phyloP scores from a whole-genome alignment of 2,329 filamentous ascomycete genomes.

The Exophiala viscosa region DNA sequence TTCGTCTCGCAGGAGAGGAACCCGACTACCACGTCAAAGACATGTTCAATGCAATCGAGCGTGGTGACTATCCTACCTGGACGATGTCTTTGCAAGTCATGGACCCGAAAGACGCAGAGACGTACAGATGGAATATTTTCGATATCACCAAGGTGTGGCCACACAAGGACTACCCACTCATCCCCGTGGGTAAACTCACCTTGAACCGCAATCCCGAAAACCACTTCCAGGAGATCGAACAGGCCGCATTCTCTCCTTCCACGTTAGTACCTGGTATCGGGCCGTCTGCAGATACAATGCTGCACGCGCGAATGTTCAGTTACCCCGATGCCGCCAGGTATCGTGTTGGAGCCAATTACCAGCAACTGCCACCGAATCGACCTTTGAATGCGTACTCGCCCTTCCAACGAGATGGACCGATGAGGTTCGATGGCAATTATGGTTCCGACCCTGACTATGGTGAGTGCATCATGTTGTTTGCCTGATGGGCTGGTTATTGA shows the following conservation, averaged over 20 bases:
- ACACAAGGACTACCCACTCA: slow-evolving; percentile 58
- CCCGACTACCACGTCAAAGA: slow-evolving; percentile 63
- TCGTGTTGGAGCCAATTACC: slow-evolving; percentile 41
- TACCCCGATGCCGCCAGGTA: slow-evolving; percentile 54
- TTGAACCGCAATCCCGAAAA: slow-evolving; percentile 64
- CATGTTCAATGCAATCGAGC: slow-evolving; percentile 60
- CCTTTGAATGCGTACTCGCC: slow-evolving; percentile 47
- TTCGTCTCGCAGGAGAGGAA: slow-evolving; percentile 52
- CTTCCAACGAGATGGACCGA: slow-evolving; percentile 43
- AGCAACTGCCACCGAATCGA: slow-evolving; percentile 39
- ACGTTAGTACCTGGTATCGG: slow-evolving; percentile 63
- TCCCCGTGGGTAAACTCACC: slow-evolving; percentile 60
- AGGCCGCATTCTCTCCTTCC: slow-evolving; percentile 63
- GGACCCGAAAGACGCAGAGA: slow-evolving; percentile 60
- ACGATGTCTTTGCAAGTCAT: slow-evolving; percentile 63
- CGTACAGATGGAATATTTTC: slow-evolving; percentile 62
- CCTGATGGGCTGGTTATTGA: not conserved
- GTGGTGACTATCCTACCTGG: slow-evolving; percentile 61
- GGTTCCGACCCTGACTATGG: slow-evolving; percentile 58
- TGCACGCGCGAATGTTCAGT: slow-evolving; percentile 59
- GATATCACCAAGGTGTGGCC: slow-evolving; percentile 70
- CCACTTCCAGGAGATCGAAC: slow-evolving; percentile 65
- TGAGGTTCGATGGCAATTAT: slow-evolving; percentile 50
- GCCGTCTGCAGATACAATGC: slow-evolving; percentile 60
- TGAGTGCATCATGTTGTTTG: slow-evolving; percentile 11